These are phyloP conservation scores for Hymenotorrendiella dingleyae DNA, from an alignment of 2,329 filamentous ascomycete species.

Conservation along the genomic window DNA sequence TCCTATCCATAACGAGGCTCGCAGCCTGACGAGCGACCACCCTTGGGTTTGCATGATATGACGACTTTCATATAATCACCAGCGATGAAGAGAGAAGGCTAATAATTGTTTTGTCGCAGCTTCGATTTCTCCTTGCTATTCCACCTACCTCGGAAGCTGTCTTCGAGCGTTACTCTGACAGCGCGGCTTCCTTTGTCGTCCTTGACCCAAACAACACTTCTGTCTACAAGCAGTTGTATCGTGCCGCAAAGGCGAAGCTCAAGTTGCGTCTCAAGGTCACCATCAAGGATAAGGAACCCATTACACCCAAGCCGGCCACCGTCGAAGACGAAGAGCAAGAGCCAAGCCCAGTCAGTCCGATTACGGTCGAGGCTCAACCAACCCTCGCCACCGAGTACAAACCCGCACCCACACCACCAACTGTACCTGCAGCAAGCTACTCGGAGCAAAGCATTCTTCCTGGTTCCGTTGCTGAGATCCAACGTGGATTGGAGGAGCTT, in stretches of 20 bases:
- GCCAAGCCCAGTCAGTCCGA: slow-evolving; percentile 18
- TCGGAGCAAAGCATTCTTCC: slow-evolving; percentile 13
- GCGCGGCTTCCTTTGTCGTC: slow-evolving; percentile 70
- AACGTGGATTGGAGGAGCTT: slow-evolving; percentile 26
- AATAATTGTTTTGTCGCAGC: slow-evolving; percentile 41
- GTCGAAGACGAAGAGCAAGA: slow-evolving; percentile 42
- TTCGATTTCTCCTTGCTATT: slow-evolving; percentile 64
- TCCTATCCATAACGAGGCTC: slow-evolving; percentile 11
- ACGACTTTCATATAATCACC: too few species aligned
- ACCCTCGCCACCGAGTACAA: slow-evolving; percentile 2
- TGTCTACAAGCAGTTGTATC: slow-evolving; percentile 94
- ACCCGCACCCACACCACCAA: slow-evolving; percentile 3
- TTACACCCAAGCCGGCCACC: slow-evolving; percentile 34
- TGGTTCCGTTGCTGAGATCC: slow-evolving; percentile 23
- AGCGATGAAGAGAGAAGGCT: too few species aligned
- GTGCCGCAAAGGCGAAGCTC: slow-evolving; percentile 94
- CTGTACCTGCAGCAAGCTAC: slow-evolving; percentile 7
- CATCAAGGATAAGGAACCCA: slow-evolving; percentile 33
- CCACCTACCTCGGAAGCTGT: slow-evolving; percentile 54
- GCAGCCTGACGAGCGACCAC: slow-evolving; percentile 14
- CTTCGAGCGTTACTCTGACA: slow-evolving; percentile 95
- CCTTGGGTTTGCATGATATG: too few species aligned
- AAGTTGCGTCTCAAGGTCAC: slow-evolving; percentile 87
- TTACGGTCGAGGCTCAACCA: slow-evolving; percentile 1
- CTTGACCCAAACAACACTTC: slow-evolving; percentile 72